phyloP scores from a whole-genome alignment of 2,329 filamentous ascomycete genomes.

The Dryadomyces sulphureus region DNA sequence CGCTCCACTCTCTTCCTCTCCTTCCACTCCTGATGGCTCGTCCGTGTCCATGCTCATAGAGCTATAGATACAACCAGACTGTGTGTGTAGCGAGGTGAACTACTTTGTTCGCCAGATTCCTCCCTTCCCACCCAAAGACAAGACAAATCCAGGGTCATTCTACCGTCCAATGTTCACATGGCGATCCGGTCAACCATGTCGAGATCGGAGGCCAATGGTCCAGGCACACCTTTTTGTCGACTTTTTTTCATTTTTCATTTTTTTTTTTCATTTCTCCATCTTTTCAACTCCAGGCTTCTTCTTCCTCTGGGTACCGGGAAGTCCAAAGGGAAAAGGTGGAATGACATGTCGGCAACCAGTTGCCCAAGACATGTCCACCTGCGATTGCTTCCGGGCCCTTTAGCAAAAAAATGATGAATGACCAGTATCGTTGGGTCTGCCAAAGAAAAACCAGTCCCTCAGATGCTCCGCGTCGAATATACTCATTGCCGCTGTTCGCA shows the following conservation, averaged over 20 bases:
- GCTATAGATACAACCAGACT: neutral
- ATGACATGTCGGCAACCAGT: constrained; percentile 1
- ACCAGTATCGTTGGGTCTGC: neutral
- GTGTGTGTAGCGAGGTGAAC: constrained; percentile 3
- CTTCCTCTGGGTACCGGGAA: neutral
- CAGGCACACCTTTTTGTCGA: no score
- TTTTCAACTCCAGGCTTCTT: neutral
- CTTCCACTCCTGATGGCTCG: constrained; percentile 23
- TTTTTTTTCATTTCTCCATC: neutral
- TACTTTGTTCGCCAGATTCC: neutral
- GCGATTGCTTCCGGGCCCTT: neutral
- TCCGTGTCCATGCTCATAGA: constrained; percentile 15
- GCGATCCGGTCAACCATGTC: neutral
- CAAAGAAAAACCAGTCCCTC: constrained; percentile 1
- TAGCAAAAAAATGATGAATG: neutral
- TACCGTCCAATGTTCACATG: neutral
- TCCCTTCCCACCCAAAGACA: neutral
- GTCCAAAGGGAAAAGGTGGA: neutral
- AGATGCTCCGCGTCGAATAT: neutral
- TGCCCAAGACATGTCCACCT: neutral
- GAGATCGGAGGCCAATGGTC: neutral
- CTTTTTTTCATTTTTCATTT: neutral
- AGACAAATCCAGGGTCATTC: neutral
- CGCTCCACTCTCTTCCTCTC: constrained; percentile 20
- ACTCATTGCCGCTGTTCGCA: neutral